phyloP scores from a whole-genome alignment of 2,329 filamentous ascomycete genomes.

The Thielaviopsis cerberus region DNA sequence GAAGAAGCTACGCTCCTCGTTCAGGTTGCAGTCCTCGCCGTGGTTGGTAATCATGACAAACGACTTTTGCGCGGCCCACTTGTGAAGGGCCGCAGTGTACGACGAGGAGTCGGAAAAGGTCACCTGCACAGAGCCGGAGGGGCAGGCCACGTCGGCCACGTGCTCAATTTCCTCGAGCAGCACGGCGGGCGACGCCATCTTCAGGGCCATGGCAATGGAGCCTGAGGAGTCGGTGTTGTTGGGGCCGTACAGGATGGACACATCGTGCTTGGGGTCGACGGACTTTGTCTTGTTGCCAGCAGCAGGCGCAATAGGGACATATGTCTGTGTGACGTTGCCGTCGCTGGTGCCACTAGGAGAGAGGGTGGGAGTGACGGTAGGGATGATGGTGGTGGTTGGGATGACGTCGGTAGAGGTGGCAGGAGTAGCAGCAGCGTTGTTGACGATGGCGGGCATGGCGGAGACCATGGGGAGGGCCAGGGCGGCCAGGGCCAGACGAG shows the following conservation, averaged over 20 bases:
- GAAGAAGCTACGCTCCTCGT: slow-evolving; percentile 24
- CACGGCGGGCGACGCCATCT: slow-evolving; percentile 14
- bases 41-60: slow-evolving; percentile 25
- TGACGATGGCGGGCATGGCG: neutral
- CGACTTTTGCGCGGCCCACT: slow-evolving; percentile 11
- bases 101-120: slow-evolving; percentile 11
- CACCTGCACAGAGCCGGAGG: slow-evolving; percentile 10
- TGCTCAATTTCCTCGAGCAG: slow-evolving; percentile 12
- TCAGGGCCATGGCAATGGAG: slow-evolving; percentile 14
- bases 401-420: neutral
- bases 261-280: neutral
- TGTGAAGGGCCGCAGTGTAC: slow-evolving; percentile 12
- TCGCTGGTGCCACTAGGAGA: neutral
- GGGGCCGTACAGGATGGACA: neutral
- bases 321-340: neutral
- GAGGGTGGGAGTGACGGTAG: no score
- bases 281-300: neutral
- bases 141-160: slow-evolving; percentile 11
- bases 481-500: neutral
- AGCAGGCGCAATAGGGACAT: neutral
- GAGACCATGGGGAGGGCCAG: neutral
- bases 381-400: neutral
- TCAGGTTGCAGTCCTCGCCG: slow-evolving; percentile 22
- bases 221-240: slow-evolving; percentile 4
- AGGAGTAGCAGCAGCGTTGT: no score